A percentile compares a stretch with the other conserved stretches of the same genome.
Evolutionary conservation across 2,329 filamentous ascomycete genomes (phyloP).

Genomic region (Diaporthe sp.): DNA sequence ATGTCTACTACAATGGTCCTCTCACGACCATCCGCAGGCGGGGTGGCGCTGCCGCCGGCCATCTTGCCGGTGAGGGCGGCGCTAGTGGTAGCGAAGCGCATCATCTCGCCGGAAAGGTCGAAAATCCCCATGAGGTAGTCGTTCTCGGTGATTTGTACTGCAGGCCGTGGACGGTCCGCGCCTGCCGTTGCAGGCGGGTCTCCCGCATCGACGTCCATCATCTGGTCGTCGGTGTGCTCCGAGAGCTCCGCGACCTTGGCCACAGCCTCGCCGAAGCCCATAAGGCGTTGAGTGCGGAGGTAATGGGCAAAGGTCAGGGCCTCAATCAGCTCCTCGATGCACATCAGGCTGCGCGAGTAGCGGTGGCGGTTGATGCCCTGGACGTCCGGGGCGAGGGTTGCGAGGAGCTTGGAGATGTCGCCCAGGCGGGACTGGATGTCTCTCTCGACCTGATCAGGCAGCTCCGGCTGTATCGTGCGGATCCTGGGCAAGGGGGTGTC

Average conservation of each 20-base stretch:
- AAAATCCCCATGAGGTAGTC: constrained; percentile 94
- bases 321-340: constrained; percentile 95
- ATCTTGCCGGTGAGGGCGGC: constrained; percentile 78
- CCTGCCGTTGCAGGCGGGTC: constrained; percentile 39
- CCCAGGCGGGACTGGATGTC: constrained; percentile 76
- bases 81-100: constrained; percentile 92
- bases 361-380: constrained; percentile 83
- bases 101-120: constrained; percentile 94
- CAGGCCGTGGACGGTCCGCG: constrained; percentile 34
- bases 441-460: constrained; percentile 76
- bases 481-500: constrained; percentile 60
- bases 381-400: constrained; percentile 76
- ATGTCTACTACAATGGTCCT: constrained; percentile 83
- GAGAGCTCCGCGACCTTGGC: constrained; percentile 53
- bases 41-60: constrained; percentile 42
- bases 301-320: constrained; percentile 91
- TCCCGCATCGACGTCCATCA: constrained; percentile 45
- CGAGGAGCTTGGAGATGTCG: constrained; percentile 78
- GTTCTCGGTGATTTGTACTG: constrained; percentile 75
- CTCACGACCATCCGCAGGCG: constrained; percentile 44
- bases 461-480: constrained; percentile 67
- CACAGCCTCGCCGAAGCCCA: constrained; percentile 72
- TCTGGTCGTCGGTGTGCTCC: constrained; percentile 41
- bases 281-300: constrained; percentile 78
- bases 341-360: constrained; percentile 83